Evolutionary conservation across 2,329 filamentous ascomycete genomes (phyloP).

Genomic region (Saccharata proteae): DNA sequence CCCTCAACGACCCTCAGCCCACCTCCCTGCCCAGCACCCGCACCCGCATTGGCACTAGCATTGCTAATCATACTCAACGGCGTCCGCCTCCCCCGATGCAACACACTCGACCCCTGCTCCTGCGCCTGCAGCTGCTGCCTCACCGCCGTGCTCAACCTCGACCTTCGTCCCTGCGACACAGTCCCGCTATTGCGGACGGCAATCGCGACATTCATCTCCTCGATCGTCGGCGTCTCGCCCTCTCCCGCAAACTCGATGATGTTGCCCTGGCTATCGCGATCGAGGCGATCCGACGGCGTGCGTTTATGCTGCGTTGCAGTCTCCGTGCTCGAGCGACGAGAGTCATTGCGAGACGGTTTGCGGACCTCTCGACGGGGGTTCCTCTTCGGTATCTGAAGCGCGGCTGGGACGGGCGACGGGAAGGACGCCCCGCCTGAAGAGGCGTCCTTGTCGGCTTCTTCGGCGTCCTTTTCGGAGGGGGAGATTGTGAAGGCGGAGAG

Average conservation of each 20-base stretch:
- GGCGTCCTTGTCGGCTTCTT: too few species aligned
- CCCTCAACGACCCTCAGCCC: not conserved
- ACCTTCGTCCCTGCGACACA: not conserved
- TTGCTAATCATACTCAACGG: not conserved
- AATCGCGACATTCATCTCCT: constrained; percentile 3
- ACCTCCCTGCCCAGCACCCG: not conserved
- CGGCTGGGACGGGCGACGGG: too few species aligned
- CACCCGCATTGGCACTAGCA: not conserved
- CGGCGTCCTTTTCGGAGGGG: too few species aligned
- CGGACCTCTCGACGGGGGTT: too few species aligned
- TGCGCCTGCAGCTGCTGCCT: constrained; percentile 2
- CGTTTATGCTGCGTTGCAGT: not conserved
- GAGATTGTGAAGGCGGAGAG: too few species aligned
- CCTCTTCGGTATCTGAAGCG: too few species aligned
- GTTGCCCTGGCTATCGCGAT: not conserved
- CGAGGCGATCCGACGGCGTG: not conserved
- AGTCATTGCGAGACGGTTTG: too few species aligned
- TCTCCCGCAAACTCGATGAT: not conserved
- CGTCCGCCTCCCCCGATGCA: constrained; percentile 7
- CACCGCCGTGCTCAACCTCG: constrained; percentile 3
- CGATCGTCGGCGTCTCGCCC: constrained; percentile 2
- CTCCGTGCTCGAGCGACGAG: not conserved
- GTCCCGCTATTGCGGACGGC: constrained; percentile 1
- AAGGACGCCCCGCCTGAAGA: too few species aligned
- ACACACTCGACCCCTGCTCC: constrained; percentile 1